Conservation (phyloP, 345 rosid species). For the Xanthoceras sorbifolium region DNA sequence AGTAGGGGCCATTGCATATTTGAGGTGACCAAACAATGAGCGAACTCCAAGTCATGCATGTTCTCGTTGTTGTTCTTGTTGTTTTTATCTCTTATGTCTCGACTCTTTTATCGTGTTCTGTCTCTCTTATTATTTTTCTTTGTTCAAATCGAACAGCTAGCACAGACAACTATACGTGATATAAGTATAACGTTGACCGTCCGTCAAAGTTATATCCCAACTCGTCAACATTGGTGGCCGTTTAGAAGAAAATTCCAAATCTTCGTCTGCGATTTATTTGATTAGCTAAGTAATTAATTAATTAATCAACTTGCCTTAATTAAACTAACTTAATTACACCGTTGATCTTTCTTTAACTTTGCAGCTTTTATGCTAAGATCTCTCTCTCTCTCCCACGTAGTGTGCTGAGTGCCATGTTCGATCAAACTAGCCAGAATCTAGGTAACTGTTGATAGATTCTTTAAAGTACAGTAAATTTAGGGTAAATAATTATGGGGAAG, state of each 20-base stretch:
- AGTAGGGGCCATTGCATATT: constrained; percentile 28
- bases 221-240: constrained; percentile 42
- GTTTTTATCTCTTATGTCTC: constrained; percentile 36
- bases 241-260: constrained; percentile 9
- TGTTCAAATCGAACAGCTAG: constrained; percentile 20
- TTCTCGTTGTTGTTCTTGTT: constrained; percentile 37
- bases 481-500: not conserved
- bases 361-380: not conserved
- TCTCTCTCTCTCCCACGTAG: too few relatives aligned
- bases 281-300: not conserved
- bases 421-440: constrained; percentile 38
- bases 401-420: constrained; percentile 12
- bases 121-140: not conserved
- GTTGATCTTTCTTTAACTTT: constrained; percentile 1
- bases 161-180: constrained; percentile 34
- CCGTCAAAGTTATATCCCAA: constrained; percentile 32
- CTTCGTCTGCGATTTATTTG: not conserved
- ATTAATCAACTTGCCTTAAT: not conserved
- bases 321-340: not conserved
- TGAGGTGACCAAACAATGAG: constrained; percentile 45
- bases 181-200: constrained; percentile 32
- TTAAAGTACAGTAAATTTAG: not conserved
- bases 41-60: constrained; percentile 48
- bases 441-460: constrained; percentile 7
- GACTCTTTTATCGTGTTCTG: constrained; percentile 20